Evolutionary conservation across 768 basidiomycete genomes (phyloP).

Genomic region (Tremella fuciformis): DNA sequence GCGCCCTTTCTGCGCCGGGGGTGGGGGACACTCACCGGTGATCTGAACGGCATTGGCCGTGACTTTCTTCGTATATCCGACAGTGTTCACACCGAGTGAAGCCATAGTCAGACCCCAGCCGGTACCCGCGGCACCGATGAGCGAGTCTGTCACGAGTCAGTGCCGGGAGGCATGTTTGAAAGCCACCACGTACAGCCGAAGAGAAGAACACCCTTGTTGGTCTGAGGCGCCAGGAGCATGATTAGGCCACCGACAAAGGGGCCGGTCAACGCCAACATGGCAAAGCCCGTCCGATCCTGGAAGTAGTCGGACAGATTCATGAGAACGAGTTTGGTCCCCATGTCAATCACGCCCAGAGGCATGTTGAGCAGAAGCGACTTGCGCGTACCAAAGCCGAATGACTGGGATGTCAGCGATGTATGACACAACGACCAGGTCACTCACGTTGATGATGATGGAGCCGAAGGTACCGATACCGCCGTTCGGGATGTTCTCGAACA

Average conservation of each 20-base stretch:
- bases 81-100: conserved; percentile 22
- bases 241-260: conserved; percentile 31
- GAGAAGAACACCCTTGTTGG: conserved; percentile 20
- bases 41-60: conserved; percentile 26
- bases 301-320: conserved; percentile 31
- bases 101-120: conserved; percentile 30
- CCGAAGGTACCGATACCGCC: conserved; percentile 19
- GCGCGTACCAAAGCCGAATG: conserved; percentile 2
- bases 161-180: not conserved
- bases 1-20: too few species aligned
- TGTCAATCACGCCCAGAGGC: conserved; percentile 18
- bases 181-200: conserved; percentile 17
- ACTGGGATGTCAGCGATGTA: not conserved
- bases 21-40: conserved; percentile 12
- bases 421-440: not conserved
- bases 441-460: conserved; percentile 22
- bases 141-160: conserved; percentile 3
- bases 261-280: conserved; percentile 20
- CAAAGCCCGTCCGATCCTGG: conserved; percentile 25
- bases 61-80: conserved; percentile 30
- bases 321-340: conserved; percentile 19
- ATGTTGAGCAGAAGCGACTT: conserved; percentile 25
- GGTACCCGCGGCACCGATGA: conserved; percentile 22
- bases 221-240: conserved; percentile 25
- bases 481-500: conserved; percentile 21